Base-by-base conservation (phyloP, 1,284 basidiomycete genomes). In the Papiliotrema fonsecae region DNA sequence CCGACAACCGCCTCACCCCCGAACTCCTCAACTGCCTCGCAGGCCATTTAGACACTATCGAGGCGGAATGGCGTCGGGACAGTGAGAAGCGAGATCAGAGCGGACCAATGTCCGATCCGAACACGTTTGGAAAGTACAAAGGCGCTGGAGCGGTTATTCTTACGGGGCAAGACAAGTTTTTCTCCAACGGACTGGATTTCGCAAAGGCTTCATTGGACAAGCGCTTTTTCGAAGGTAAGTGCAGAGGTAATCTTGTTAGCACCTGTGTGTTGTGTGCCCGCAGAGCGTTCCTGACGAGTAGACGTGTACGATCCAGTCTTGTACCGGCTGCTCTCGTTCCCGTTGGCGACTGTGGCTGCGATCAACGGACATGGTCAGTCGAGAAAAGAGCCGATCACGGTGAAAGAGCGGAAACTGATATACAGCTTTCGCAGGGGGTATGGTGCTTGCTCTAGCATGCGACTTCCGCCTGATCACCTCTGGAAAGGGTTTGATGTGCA, bases 391-490 rank as follows among this genome's bases (percentile, higher is more conserved):
- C n/a, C n/a, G 19, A 31, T 7, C 37, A 21, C 1, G 4, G 14
- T 9, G 27, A 13, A 14, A 11, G 16, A 24, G 18, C 5, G 27
- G 25, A 4, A 18, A 40, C 45, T 22, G 32, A n/a, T 28, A 16
- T 34, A 14, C 46, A 73, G 86, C 84, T 49, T 96, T 90, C 67
- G 92, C 92, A 2, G 92, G 80, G 11, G 92, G 83, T 16, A 84
- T 89, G 66, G 82, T 89, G 61, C 76, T 94, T 21, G 81, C 87
- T 1, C 74, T 93, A 44, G 80, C 79, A 4, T 94, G 90, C 69
- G 92, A 97, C 70, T 94, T 89, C 73, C 82, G 92, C 28, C 79
- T 96, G 49, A 92, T 94, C 84, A 85, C 88, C 56, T 85, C 83
- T 18, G 84, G 79, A 59, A 83, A 81, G 64, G 86, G 86, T 10